phyloP scores from a whole-genome alignment of 805 yeast genomes.

The Cyberlindnera veronae region DNA sequence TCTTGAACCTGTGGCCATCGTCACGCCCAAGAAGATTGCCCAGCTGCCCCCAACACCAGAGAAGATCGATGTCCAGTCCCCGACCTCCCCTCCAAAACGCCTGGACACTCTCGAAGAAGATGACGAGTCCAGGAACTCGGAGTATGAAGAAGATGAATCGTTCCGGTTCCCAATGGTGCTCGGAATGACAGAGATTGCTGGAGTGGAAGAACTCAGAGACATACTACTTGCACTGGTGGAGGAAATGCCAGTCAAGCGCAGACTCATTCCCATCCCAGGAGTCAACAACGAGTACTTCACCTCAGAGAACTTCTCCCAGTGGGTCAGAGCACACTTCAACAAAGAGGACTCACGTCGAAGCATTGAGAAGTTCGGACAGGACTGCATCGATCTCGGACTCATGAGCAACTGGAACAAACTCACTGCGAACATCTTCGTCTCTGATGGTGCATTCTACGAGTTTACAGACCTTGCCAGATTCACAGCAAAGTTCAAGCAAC shows the following conservation, averaged over 20 bases:
- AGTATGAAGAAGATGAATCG: constrained; percentile 16
- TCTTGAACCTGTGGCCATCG: neutral
- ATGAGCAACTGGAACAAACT: constrained; percentile 28
- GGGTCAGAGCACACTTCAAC: constrained; percentile 21
- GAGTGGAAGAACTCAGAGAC: constrained; percentile 16
- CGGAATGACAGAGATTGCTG: constrained; percentile 17
- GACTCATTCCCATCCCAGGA: constrained; percentile 30
- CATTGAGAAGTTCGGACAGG: constrained; percentile 33
- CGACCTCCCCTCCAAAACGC: neutral
- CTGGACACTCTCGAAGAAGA: neutral
- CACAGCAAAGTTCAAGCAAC: constrained; percentile 16
- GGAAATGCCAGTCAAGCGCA: constrained; percentile 23
- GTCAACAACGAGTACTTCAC: constrained; percentile 30
- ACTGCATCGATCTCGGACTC: constrained; percentile 23
- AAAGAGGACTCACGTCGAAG: constrained; percentile 29
- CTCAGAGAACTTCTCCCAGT: constrained; percentile 25
- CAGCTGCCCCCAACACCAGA: neutral
- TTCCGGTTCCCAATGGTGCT: constrained; percentile 25
- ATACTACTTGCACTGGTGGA: constrained; percentile 10
- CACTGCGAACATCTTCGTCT: constrained; percentile 14
- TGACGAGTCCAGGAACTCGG: neutral
- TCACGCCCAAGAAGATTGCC: neutral
- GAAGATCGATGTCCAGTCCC: constrained; percentile 1
- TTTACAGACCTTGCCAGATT: constrained; percentile 27
- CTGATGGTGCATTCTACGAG: constrained; percentile 27